Conservation (phyloP, 257 asterid species). For the Solanum etuberosum region DNA sequence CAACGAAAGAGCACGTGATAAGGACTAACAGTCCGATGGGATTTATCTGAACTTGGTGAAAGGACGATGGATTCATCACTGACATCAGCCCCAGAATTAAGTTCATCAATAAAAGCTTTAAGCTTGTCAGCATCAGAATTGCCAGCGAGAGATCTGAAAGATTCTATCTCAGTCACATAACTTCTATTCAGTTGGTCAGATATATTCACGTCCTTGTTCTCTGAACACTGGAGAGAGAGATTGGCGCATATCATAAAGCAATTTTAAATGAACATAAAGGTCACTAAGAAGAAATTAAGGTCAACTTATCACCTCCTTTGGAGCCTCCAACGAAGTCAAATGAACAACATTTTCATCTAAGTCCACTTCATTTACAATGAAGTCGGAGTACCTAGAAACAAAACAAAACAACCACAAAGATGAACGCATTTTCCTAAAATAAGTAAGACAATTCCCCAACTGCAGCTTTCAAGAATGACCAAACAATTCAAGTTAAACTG, state of each 20-base stretch:
- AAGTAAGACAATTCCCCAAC: neutral
- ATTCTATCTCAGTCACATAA: constrained; percentile 53
- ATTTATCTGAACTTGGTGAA: constrained; percentile 76
- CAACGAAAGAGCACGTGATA: neutral
- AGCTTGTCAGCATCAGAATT: constrained; percentile 54
- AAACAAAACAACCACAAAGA: constrained; percentile 1
- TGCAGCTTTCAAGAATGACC: neutral
- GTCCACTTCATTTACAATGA: constrained; percentile 90
- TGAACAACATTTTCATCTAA: constrained; percentile 76
- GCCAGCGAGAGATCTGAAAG: constrained; percentile 70
- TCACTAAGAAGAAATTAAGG: neutral
- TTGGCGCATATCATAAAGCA: constrained; percentile 1
- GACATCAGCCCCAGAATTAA: constrained; percentile 32
- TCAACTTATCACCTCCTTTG: constrained; percentile 44
- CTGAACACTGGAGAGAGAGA: constrained; percentile 33
- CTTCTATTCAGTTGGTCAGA: constrained; percentile 40
- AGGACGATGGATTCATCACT: constrained; percentile 47
- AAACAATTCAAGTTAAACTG: neutral
- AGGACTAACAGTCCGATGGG: constrained; percentile 63
- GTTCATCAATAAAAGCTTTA: constrained; percentile 39
- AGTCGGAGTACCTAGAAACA: constrained; percentile 74
- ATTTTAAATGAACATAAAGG: neutral
- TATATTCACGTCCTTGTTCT: constrained; percentile 34
- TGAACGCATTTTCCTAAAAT: neutral
- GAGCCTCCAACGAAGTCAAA: constrained; percentile 62